phyloP scores from a whole-genome alignment of 192 early-diverging fungal genomes.

The Hyaloraphidium curvatum region DNA sequence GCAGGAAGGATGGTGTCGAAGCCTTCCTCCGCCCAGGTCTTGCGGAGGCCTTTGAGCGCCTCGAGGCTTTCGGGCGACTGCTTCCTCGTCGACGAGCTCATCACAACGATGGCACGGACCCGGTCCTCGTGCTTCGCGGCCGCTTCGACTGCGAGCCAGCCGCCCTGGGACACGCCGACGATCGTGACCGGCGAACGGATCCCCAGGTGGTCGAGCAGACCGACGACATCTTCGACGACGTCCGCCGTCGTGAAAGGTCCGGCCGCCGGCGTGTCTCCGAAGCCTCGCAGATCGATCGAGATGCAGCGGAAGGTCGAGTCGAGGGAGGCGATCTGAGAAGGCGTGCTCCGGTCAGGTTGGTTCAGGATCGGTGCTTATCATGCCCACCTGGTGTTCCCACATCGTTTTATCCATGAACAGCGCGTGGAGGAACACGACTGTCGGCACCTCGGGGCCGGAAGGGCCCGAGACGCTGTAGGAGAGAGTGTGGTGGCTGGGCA shows the following conservation, averaged over 20 bases:
- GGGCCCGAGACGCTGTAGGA: too few species aligned
- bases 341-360: too few species aligned
- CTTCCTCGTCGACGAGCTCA: neutral
- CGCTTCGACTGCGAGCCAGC: neutral
- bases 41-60: neutral
- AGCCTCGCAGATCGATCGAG: neutral
- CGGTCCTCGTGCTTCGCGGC: neutral
- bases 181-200: neutral
- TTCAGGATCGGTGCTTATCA: too few species aligned
- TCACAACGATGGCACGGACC: neutral
- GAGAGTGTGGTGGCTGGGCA: too few species aligned
- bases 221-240: neutral
- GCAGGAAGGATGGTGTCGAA: neutral
- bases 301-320: neutral
- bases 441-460: neutral
- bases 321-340: neutral
- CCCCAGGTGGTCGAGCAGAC: neutral
- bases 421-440: neutral
- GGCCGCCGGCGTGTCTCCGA: neutral
- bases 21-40: neutral
- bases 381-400: slow-evolving; percentile 1
- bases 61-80: neutral
- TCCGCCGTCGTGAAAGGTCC: neutral
- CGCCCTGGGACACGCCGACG: neutral
- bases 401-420: neutral